Base-by-base conservation (phyloP, 2,329 filamentous ascomycete species). In the Juglanconis juglandina region DNA sequence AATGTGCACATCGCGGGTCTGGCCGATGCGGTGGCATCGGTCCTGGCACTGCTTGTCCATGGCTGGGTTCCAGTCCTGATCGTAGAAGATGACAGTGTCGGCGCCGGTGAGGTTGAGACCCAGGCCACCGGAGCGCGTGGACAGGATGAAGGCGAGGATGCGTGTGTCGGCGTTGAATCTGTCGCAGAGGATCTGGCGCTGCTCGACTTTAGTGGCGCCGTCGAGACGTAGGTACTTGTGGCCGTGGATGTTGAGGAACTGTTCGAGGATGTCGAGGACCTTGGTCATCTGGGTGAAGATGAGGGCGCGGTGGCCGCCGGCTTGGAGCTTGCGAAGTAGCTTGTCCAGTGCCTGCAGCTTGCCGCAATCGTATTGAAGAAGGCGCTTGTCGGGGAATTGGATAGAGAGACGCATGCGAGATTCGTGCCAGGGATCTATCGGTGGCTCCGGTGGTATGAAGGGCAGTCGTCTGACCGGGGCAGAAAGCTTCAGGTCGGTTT, bases 241-340 rank as follows among this genome's bases (percentile, higher is more conserved):
- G 0, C 94, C 94, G 69, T 99, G 94, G 54, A 99, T 97, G 71
- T 97, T 98, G 67, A 99, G 85, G 71, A 99, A 99, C 67, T 95
- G 92, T 73, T 99, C 95, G 2, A 99, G 82, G 58, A 99, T 96
- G 72, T 99, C 94, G 17, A 99, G 82, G 50, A 98, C 95, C 73
- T 96, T 96, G 51, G 95, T 98, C 95, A 99, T 99, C 71, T 99
- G 95, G 0, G 96, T 98, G 75, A 99, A 99, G 72, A 99, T 99
- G 54, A 99, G 81, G 9, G 92, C 95, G 7, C 96, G 91, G 70
- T 98, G 95, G 1, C 93, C 92, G 44, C 92, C 92, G 2, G 90
- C 86, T 75, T 98, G 93, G 7, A 99, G 82, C 64, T 90, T 88
- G 9, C 95, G 89, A 13, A 99, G 82, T 2, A 99, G 82, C 63